Evolutionary conservation across 202 grass and related monocot species (phyloP).

Genomic region (Bolboschoenoplectus hybrid): DNA sequence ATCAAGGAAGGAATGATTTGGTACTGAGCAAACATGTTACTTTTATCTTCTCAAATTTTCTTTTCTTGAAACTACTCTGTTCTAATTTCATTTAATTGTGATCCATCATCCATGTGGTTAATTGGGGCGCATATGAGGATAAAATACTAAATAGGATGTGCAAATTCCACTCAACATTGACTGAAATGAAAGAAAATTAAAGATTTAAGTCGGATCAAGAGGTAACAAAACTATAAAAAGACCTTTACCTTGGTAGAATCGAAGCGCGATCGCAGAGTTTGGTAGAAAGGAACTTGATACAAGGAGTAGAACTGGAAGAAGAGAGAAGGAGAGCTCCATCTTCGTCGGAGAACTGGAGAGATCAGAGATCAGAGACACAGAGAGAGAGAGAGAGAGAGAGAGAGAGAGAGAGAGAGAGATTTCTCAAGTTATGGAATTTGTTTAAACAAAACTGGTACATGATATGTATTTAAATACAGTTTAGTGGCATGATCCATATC

Average conservation of each 20-base stretch:
- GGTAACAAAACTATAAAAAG: neutral
- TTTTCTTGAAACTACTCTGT: no score
- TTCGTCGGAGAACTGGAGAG: neutral
- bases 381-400: neutral
- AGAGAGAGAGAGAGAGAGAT: neutral
- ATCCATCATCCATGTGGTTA: neutral
- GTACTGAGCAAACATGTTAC: conserved; percentile 4
- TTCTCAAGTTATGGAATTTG: neutral
- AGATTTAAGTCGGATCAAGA: neutral
- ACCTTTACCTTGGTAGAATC: conserved; percentile 19
- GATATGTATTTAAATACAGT: neutral
- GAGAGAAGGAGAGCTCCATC: conserved; percentile 37
- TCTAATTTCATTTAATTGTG: neutral
- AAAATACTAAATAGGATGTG: neutral
- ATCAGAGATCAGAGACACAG: neutral
- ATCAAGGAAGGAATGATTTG: neutral
- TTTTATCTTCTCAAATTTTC: neutral
- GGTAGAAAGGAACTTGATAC: neutral
- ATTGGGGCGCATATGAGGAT: neutral
- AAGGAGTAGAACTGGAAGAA: conserved; percentile 7
- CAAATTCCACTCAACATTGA: neutral
- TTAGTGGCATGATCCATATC: neutral
- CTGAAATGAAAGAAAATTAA: neutral
- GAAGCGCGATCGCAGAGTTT: conserved; percentile 18
- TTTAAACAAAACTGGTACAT: neutral